phyloP scores from a whole-genome alignment of 83 land plant species.

The Isoetes engelmannii region DNA sequence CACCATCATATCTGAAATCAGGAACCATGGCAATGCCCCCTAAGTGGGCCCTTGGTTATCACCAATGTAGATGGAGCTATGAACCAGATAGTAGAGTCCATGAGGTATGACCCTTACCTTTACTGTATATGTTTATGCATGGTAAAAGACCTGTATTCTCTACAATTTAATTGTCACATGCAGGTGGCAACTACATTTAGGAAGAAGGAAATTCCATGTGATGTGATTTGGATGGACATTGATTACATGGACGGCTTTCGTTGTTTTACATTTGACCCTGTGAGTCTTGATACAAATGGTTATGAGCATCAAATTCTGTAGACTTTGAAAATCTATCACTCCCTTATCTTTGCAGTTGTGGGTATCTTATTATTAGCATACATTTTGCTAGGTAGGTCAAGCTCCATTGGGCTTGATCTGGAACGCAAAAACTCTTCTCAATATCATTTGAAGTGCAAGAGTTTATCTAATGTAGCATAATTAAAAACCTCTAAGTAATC shows the following conservation, averaged over 20 bases:
- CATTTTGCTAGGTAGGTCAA: too few relatives aligned
- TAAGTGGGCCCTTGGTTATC: conserved; percentile 93
- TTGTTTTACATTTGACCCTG: conserved; percentile 88
- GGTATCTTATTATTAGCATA: too few relatives aligned
- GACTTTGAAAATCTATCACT: too few relatives aligned
- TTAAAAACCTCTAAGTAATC: too few relatives aligned
- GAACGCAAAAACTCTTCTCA: too few relatives aligned
- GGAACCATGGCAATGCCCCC: conserved; percentile 93
- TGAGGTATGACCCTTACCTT: conserved; percentile 44
- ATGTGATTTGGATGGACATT: conserved; percentile 99
- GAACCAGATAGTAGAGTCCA: conserved; percentile 60
- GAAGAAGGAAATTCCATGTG: conserved; percentile 77
- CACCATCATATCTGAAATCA: conserved; percentile 2
- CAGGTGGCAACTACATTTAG: conserved; percentile 76
- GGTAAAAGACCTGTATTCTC: not conserved
- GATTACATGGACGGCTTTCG: conserved; percentile 97
- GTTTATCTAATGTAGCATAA: too few relatives aligned
- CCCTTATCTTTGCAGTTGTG: too few relatives aligned
- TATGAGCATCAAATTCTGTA: too few relatives aligned
- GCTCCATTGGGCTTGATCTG: too few relatives aligned
- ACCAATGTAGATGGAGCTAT: conserved; percentile 99
- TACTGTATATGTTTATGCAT: not conserved
- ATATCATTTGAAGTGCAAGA: too few relatives aligned
- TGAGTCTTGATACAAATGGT: conserved; percentile 6
- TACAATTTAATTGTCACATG: not conserved